Evolutionary conservation across 2,329 filamentous ascomycete species (phyloP), one percentile per base, ranked within the genome.

Genomic region (Pseudogymnoascus sp.): DNA sequence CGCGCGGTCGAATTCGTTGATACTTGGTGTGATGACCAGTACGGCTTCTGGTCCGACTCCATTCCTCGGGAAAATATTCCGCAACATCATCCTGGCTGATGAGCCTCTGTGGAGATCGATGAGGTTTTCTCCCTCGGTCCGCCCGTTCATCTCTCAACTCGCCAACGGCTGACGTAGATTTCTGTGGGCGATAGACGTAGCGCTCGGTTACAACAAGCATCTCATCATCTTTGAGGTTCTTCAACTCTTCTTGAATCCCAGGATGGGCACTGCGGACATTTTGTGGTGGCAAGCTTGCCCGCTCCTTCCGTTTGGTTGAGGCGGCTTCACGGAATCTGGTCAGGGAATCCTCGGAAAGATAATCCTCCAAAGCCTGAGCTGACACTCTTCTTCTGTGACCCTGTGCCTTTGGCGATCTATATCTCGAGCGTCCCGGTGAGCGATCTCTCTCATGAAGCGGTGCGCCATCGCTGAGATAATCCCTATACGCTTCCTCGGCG

Each of bases 121-220:
- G 12, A 1, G 18, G 10, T n/a, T 61, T 29, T 36, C 31, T 40
- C 16, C 39, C 59, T 40, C 59, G 23, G 18, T 39, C 16, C 16
- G 6, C 57, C 31, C 14, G 59, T 29, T 61, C 59, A 14, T 26
- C 34, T 26, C 34, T 37, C 59, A n/a, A 4, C 18, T 61, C 39
- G 18, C 11, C 26, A 57, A 57, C 29, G n/a, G n/a, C 29, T 16
- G 29, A 21, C 16, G n/a, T 14, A 3, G 26, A 12, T 57, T 57
- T 57, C 51, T 34, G 51, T 57, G 57, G 62, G 7, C 62, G 51
- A 18, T 64, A 64, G 16, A 62, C 63, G 36, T 62, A 64, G 18
- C 59, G 36, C 60, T 64, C 63, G 4, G 37, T 62, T 4, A 62
- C 42, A 36, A 62, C 60, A 5, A 64, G 18, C 36, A 45, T 37